Percentiles rank a stretch among this genome's conserved stretches.
These are phyloP conservation scores for Gryganskiella cystojenkinii DNA, from an alignment of 192 early-diverging fungal genomes.

Conservation along the genomic window DNA sequence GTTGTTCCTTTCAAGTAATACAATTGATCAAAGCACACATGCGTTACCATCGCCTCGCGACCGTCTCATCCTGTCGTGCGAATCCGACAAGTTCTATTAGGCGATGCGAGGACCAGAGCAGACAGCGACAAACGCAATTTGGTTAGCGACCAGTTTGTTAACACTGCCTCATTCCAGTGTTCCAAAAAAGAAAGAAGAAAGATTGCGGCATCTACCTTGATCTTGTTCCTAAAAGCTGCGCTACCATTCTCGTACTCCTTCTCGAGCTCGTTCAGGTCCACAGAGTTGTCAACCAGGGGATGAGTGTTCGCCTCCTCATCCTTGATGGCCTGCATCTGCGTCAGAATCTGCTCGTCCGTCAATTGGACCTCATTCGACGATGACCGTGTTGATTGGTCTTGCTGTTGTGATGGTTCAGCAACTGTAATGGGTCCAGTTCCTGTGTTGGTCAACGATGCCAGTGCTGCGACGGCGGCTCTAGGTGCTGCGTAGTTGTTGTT, in stretches of 20 bases:
- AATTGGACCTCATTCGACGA: conserved; percentile 10
- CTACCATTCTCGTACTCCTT: conserved; percentile 64
- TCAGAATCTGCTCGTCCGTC: conserved; percentile 51
- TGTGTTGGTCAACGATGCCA: no score
- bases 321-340: conserved; percentile 60
- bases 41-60: conserved; percentile 69
- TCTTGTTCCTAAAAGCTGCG: conserved; percentile 60
- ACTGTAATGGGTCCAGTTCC: not conserved
- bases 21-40: not conserved
- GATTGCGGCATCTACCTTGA: conserved; percentile 56
- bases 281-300: conserved; percentile 63
- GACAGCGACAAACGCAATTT: not conserved
- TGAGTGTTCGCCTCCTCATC: conserved; percentile 67
- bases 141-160: not conserved
- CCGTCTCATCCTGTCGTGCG: conserved; percentile 60
- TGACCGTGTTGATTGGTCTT: not conserved
- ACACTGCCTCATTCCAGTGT: no score
- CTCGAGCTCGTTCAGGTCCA: conserved; percentile 56
- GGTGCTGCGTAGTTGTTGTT: no score
- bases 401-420: conserved; percentile 2
- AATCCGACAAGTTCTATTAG: conserved; percentile 56
- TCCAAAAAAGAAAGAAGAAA: not conserved
- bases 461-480: not conserved
- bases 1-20: not conserved
- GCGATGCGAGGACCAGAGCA: not conserved